Base-by-base conservation (phyloP, 129 eudicot species). In the Heracleum sosnowskyi region DNA sequence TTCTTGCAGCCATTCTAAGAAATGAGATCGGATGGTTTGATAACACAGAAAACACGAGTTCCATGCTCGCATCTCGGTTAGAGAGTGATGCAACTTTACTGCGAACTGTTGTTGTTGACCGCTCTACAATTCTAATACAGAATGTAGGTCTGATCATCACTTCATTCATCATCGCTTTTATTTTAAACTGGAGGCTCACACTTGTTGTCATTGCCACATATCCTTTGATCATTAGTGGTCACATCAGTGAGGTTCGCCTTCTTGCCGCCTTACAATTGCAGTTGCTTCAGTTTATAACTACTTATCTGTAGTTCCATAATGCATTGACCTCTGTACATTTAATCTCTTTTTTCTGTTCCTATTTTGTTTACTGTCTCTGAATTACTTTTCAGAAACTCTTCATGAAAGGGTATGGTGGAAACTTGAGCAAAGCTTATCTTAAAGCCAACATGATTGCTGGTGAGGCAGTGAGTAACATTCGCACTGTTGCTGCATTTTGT, bases 391-490 rank as follows among this genome's bases (percentile, higher is more conserved):
- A 96, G 99, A 96, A 96, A 96, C 92, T 96, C 82, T 96, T 96
- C 86, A 96, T 96, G 99, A 82, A 86, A 92, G 99, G 99, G 40
- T 96, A 92, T 82, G 99, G 99, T 49, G 91, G 90, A 11, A 87
- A 96, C 88, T 84, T 96, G 83, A 92, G 83, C 90, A 96, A 96
- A 84, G 95, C 99, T 12, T 96, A 96, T 79, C 95, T 92, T n/a
- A 90, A 89, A 86, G 99, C 99, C 74, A 96, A 96, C 86, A 96
- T 96, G 99, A 89, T 96, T 82, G 99, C 99, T 36, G 97, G 99
- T 51, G 99, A 96, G 84, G 97, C 99, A 40, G 97, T 96, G 57
- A 89, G 97, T 79, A 96, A 96, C 84, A 96, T 96, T 57, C 87
- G 99, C 57, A 96, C 99, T 3, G 97, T 96, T 76, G 99, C 99